Evolutionary conservation across 2,329 filamentous ascomycete species (phyloP).

Genomic region (Aspergillus eucalypticola): DNA sequence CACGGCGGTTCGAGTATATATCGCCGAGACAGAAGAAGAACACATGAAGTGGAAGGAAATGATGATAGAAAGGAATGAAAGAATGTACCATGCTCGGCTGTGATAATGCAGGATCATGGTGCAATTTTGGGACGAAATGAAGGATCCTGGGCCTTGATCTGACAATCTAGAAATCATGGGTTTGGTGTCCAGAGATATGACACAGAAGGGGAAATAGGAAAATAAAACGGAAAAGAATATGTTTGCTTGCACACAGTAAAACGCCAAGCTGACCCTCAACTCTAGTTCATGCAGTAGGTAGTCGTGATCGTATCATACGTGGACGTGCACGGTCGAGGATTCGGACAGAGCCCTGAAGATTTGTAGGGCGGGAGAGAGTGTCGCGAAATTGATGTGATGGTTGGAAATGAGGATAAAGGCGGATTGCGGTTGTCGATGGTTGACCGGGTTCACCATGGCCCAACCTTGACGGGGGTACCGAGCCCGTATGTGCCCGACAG

Average conservation of each 20-base stretch:
- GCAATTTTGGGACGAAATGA: background rate
- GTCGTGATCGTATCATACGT: constrained; percentile 49
- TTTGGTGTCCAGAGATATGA: constrained; percentile 13
- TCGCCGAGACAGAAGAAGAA: constrained; percentile 12
- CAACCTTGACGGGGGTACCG: constrained; percentile 56
- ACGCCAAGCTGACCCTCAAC: constrained; percentile 42
- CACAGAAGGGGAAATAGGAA: constrained; percentile 12
- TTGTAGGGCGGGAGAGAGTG: constrained; percentile 5
- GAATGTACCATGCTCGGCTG: constrained; percentile 7
- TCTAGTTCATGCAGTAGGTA: constrained; percentile 46
- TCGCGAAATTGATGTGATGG: constrained; percentile 11
- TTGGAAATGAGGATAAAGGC: constrained; percentile 5
- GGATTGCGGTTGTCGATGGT: constrained; percentile 3
- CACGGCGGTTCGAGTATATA: constrained; percentile 6
- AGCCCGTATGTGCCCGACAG: constrained; percentile 59
- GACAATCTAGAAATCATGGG: constrained; percentile 11
- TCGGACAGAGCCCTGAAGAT: constrained; percentile 19
- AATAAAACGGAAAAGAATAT: constrained; percentile 18
- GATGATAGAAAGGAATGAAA: constrained; percentile 11
- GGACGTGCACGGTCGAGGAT: constrained; percentile 32
- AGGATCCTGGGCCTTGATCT: constrained; percentile 7
- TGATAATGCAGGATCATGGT: constrained; percentile 1
- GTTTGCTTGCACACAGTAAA: constrained; percentile 38
- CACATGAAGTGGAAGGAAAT: constrained; percentile 17
- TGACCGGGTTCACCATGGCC: constrained; percentile 51